Conservation (phyloP, 139 green algal genomes). For the Auxenochlorella pyrenoidosa region DNA sequence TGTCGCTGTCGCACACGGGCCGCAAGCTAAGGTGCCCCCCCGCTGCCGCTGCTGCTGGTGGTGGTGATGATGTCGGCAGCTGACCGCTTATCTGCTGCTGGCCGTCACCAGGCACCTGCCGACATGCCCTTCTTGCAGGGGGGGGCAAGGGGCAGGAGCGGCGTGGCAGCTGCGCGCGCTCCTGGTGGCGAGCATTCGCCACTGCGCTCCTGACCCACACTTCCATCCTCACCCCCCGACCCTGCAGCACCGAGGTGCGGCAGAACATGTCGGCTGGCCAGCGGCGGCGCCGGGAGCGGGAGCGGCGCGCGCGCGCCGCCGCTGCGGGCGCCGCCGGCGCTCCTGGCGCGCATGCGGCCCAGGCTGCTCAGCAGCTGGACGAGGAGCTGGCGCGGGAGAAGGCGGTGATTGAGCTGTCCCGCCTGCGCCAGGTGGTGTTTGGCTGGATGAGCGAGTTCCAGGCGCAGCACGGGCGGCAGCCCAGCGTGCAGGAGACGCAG, state of each 20-base stretch:
- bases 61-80: too few species aligned
- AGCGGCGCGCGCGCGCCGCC: background rate
- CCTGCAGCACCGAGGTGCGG: background rate
- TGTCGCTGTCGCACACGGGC: background rate
- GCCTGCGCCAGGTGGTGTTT: background rate
- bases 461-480: conserved; percentile 18
- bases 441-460: conserved; percentile 5
- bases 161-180: background rate
- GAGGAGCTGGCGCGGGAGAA: background rate
- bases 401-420: conserved; percentile 31
- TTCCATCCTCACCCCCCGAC: too few species aligned
- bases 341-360: background rate
- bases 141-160: too few species aligned
- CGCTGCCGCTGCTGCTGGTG: background rate
- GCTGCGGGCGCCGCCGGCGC: too few species aligned
- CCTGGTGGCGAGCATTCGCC: background rate
- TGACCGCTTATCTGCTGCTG: too few species aligned
- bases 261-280: conserved; percentile 2
- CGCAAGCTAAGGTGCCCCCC: background rate
- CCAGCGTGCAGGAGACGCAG: conserved; percentile 17
- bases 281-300: conserved; percentile 15
- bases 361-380: background rate
- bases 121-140: too few species aligned
- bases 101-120: too few species aligned
- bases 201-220: too few species aligned